These are phyloP conservation scores for Lichtheimia hyalospora DNA, from an alignment of 371 early-diverging fungal species.

Conservation along the genomic window DNA sequence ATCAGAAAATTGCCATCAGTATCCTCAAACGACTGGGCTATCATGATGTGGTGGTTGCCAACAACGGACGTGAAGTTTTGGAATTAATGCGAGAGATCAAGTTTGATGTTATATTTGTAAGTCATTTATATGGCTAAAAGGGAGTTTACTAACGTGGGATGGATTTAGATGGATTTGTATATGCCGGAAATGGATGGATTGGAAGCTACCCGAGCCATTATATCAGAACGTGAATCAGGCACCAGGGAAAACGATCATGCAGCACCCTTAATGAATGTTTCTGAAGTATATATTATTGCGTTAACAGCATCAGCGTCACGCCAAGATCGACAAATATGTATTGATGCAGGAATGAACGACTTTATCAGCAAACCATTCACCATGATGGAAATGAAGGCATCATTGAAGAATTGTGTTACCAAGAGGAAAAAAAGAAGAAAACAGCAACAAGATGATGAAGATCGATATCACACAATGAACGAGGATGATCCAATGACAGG, in stretches of 20 bases:
- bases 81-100: constrained; percentile 38
- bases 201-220: constrained; percentile 45
- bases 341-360: constrained; percentile 65
- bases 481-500: constrained; percentile 13
- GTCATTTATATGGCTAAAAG: no score
- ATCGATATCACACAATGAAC: constrained; percentile 2
- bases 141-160: background rate
- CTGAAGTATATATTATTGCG: constrained; percentile 61
- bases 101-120: constrained; percentile 52
- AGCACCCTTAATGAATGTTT: constrained; percentile 27
- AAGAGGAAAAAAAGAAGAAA: constrained; percentile 27
- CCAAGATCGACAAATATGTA: constrained; percentile 60
- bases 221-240: constrained; percentile 28
- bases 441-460: constrained; percentile 12
- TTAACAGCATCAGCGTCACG: constrained; percentile 60
- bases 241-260: background rate
- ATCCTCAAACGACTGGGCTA: constrained; percentile 58
- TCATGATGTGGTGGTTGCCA: constrained; percentile 50
- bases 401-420: constrained; percentile 34
- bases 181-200: constrained; percentile 58
- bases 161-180: constrained; percentile 47
- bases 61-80: constrained; percentile 57
- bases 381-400: constrained; percentile 53
- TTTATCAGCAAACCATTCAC: constrained; percentile 64
- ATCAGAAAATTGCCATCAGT: constrained; percentile 60